Conservation (phyloP, 768 basidiomycete species). For the Omphalotus guepiniiformis region DNA sequence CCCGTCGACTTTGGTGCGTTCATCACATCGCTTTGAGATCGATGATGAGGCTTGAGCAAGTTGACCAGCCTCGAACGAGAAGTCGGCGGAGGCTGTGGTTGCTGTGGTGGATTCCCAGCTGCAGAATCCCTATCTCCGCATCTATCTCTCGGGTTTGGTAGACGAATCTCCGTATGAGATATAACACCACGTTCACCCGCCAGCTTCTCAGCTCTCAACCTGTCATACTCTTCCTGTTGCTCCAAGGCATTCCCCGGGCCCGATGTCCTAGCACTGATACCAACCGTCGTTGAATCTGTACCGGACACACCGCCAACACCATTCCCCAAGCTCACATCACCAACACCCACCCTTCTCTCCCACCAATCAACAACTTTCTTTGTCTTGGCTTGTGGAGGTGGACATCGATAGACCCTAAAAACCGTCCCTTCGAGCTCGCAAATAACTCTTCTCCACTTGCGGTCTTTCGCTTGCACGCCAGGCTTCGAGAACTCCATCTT, state of each 20-base stretch:
- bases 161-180: not conserved
- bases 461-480: slow-evolving; percentile 82
- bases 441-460: slow-evolving; percentile 87
- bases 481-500: slow-evolving; percentile 92
- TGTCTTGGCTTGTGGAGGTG: slow-evolving; percentile 38
- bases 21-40: slow-evolving; percentile 38
- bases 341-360: slow-evolving; percentile 74
- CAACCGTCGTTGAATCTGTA: slow-evolving; percentile 8
- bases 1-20: slow-evolving; percentile 12
- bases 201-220: slow-evolving; percentile 3
- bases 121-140: slow-evolving; percentile 5
- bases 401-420: slow-evolving; percentile 68
- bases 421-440: slow-evolving; percentile 92
- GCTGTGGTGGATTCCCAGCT: slow-evolving; percentile 12
- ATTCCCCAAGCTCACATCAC: slow-evolving; percentile 40
- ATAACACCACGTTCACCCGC: not conserved
- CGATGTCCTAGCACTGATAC: not conserved
- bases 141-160: not conserved
- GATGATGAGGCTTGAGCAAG: slow-evolving; percentile 41
- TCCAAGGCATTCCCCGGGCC: not conserved
- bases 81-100: slow-evolving; percentile 11
- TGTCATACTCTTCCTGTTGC: not conserved
- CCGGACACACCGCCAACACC: slow-evolving; percentile 16
- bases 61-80: slow-evolving; percentile 17
- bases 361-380: slow-evolving; percentile 70